Percentiles rank a stretch among this genome's conserved stretches.
phyloP scores from a whole-genome alignment of 768 basidiomycete species.

The Infundibulicybe gibba region DNA sequence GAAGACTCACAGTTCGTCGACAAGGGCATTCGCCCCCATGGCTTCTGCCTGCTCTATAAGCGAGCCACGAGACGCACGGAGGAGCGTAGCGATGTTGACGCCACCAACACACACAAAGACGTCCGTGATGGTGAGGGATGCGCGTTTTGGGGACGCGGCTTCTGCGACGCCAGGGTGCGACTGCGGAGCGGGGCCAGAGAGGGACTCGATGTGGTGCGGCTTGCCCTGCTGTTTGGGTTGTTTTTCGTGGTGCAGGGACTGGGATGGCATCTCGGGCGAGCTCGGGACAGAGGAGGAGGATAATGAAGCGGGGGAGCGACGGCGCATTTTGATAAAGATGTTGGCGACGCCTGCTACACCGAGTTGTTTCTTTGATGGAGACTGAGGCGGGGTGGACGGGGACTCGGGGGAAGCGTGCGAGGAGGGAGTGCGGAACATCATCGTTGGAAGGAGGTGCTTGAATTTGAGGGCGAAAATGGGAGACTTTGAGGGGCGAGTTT shows the following conservation, averaged over 20 bases:
- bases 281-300: too few relatives aligned
- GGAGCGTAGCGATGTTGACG: slow-evolving; percentile 55
- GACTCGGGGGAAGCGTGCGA: background rate
- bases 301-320: too few relatives aligned
- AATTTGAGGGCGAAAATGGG: too few relatives aligned
- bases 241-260: too few relatives aligned
- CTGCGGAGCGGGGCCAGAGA: slow-evolving; percentile 33
- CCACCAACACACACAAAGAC: slow-evolving; percentile 57
- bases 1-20: slow-evolving; percentile 62
- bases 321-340: slow-evolving; percentile 50
- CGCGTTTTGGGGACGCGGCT: slow-evolving; percentile 16
- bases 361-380: slow-evolving; percentile 19
- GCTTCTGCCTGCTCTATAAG: slow-evolving; percentile 46
- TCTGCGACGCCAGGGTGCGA: slow-evolving; percentile 33
- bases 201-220: slow-evolving; percentile 24
- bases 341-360: slow-evolving; percentile 43
- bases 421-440: background rate
- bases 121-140: slow-evolving; percentile 31
- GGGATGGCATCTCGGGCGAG: too few relatives aligned
- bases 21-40: slow-evolving; percentile 56
- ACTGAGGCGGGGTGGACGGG: slow-evolving; percentile 7
- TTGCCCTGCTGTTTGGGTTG: slow-evolving; percentile 11
- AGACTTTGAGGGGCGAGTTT: too few relatives aligned
- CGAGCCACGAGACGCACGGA: slow-evolving; percentile 49
- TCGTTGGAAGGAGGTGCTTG: background rate